A percentile compares a stretch with the other conserved stretches of the same genome.
Evolutionary conservation across 73 alveolate species (phyloP).

Genomic region (Paramecium sexaurelia): DNA sequence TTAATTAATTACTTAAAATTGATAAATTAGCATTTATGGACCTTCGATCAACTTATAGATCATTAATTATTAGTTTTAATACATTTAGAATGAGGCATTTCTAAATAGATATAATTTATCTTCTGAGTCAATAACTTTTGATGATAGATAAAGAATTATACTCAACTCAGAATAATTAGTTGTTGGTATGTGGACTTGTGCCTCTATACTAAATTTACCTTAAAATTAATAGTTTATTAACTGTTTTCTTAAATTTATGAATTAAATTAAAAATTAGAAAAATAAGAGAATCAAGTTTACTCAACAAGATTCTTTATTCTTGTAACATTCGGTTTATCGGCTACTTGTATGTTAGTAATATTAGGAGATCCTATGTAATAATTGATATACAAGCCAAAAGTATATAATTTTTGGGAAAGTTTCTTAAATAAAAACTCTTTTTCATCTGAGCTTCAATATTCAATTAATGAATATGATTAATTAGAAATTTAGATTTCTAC

Average conservation of each 20-base stretch:
- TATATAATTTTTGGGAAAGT: slow-evolving; percentile 26
- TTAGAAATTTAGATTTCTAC: not conserved
- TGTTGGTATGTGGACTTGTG: not conserved
- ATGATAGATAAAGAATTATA: slow-evolving; percentile 27
- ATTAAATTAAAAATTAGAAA: not conserved
- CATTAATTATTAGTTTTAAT: not conserved
- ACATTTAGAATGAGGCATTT: slow-evolving; percentile 11
- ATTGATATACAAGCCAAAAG: not conserved
- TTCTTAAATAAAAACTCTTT: slow-evolving; percentile 40
- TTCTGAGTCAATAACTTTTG: not conserved
- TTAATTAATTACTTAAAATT: not conserved
- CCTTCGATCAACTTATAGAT: not conserved
- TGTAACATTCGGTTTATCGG: not conserved
- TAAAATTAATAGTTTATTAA: slow-evolving; percentile 35
- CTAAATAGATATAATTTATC: not conserved
- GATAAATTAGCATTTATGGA: not conserved
- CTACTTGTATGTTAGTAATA: not conserved
- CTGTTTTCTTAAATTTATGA: slow-evolving; percentile 4
- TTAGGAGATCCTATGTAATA: not conserved
- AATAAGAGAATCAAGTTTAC: slow-evolving; percentile 46
- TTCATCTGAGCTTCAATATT: slow-evolving; percentile 37
- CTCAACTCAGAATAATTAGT: not conserved
- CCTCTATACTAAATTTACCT: not conserved
- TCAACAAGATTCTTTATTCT: slow-evolving; percentile 2
- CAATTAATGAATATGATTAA: not conserved